phyloP scores from a whole-genome alignment of 768 basidiomycete genomes.

The Suillus clintonianus region DNA sequence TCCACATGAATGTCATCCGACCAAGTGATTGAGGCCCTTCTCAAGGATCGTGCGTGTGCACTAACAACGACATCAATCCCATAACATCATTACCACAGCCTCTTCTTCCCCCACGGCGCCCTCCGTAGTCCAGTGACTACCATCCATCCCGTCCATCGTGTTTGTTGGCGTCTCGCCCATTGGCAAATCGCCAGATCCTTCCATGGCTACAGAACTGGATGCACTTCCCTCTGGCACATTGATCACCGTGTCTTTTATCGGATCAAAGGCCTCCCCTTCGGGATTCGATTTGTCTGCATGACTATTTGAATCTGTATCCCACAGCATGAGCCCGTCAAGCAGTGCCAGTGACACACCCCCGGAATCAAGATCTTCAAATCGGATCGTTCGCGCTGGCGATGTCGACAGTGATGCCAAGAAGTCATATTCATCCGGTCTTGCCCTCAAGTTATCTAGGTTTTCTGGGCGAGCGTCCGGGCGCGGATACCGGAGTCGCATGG shows the following conservation, averaged over 20 bases:
- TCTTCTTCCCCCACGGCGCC: slow-evolving; percentile 20
- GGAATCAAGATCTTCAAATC: slow-evolving; percentile 51
- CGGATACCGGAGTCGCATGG: slow-evolving; percentile 34
- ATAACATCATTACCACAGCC: slow-evolving; percentile 22
- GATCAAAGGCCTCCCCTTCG: slow-evolving; percentile 1
- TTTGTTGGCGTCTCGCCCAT: neutral
- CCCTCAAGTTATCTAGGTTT: slow-evolving; percentile 12
- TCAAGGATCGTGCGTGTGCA: neutral
- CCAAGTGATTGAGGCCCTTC: neutral
- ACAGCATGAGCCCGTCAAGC: slow-evolving; percentile 52
- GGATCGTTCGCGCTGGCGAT: slow-evolving; percentile 41
- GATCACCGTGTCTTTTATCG: neutral
- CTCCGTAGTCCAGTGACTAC: neutral
- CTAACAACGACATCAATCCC: neutral
- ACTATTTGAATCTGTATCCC: slow-evolving; percentile 28
- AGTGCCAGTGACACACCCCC: slow-evolving; percentile 47
- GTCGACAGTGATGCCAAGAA: slow-evolving; percentile 46
- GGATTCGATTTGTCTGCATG: neutral
- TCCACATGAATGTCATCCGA: neutral
- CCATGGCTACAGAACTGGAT: neutral
- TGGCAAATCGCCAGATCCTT: neutral
- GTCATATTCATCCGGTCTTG: slow-evolving; percentile 50
- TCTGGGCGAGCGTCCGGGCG: slow-evolving; percentile 11
- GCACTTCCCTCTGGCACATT: neutral
- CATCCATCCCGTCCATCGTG: slow-evolving; percentile 2